Base-by-base conservation (phyloP, 495 filamentous ascomycete genomes). In the Penicillium cosmopolitanum region DNA sequence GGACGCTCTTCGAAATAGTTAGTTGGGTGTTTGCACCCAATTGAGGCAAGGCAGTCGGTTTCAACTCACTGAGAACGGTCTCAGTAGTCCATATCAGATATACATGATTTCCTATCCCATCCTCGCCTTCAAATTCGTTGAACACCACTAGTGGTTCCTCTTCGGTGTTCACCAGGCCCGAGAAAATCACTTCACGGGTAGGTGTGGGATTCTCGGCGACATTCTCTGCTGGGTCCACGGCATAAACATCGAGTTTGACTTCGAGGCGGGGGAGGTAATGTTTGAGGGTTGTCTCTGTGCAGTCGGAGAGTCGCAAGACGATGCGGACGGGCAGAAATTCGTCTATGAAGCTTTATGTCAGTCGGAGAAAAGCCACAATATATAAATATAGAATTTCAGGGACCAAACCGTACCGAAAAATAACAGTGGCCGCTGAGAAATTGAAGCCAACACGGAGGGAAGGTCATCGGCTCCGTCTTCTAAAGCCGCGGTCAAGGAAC, bases 81-180 rank as follows among this genome's bases (percentile, higher is more conserved):
- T 87, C 79, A 19, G 89, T 74, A 65, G 86, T 92, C 93, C 93
- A 97, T 54, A 94, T 80, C n/a, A 87, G 84, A 60, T 92, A 85
- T 18, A 88, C 79, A 68, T 86, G 82, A 59, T 82, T 85, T 10
- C 77, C 76, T 33, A 71, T 75, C 8, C 84, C 83, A 5, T 80
- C 78, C 3, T 79, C 82, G 2, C 80, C 79, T 47, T 85, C 81
- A 23, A 76, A 77, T 36, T 79, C 76, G 54, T 85, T 82, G 13
- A 83, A 77, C 12, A 90, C 59, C 50, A 90, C 81, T 6, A 87
- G 71, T 18, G 88, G 89, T 23, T 91, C 81, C 51, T 86, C 80
- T 5, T 80, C 70, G 19, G 82, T 74, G 64, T 86, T 76, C 10
- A 92, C 78, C 9, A 76, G 73, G 23, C 85, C 87, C 23, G 79